Percentiles rank a stretch among this genome's conserved stretches.
phyloP scores from a whole-genome alignment of 306 rosid species.

The Cucurbita maxima region DNA sequence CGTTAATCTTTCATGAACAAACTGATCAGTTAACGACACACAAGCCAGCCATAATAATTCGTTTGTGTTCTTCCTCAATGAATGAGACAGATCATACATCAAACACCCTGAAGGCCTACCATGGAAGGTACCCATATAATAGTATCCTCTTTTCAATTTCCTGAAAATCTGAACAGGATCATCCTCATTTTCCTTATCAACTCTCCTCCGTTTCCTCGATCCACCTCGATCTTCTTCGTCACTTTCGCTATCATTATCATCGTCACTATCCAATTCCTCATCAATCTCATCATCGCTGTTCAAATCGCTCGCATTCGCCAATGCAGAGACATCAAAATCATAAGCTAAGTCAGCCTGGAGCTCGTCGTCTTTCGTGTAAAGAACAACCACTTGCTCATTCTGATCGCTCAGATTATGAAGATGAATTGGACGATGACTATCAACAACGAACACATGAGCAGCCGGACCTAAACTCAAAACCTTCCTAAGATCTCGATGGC shows the following conservation, averaged over 20 bases:
- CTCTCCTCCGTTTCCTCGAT: slow-evolving; percentile 37
- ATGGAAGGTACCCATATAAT: slow-evolving; percentile 73
- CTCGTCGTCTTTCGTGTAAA: slow-evolving; percentile 67
- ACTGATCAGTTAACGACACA: slow-evolving; percentile 78
- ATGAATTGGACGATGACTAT: slow-evolving; percentile 83
- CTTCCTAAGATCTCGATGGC: slow-evolving; percentile 47
- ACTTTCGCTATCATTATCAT: slow-evolving; percentile 34
- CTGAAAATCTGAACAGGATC: slow-evolving; percentile 44
- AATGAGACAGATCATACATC: slow-evolving; percentile 85
- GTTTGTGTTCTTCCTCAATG: slow-evolving; percentile 64
- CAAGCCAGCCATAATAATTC: slow-evolving; percentile 88
- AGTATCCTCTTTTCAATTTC: slow-evolving; percentile 54
- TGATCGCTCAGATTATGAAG: slow-evolving; percentile 58
- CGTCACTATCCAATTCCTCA: slow-evolving; percentile 28
- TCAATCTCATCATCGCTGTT: slow-evolving; percentile 35
- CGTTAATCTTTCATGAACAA: slow-evolving; percentile 72
- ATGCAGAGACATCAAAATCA: slow-evolving; percentile 53
- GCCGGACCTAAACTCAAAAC: slow-evolving; percentile 29
- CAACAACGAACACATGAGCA: slow-evolving; percentile 59
- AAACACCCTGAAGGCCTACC: slow-evolving; percentile 92
- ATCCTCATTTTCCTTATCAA: slow-evolving; percentile 24
- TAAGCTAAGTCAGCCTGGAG: slow-evolving; percentile 64
- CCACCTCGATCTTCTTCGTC: slow-evolving; percentile 24
- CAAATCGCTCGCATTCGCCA: slow-evolving; percentile 55
- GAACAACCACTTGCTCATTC: slow-evolving; percentile 60